phyloP scores from a whole-genome alignment of 352 stramenopile species.

The Elongisporangium anandrum region DNA sequence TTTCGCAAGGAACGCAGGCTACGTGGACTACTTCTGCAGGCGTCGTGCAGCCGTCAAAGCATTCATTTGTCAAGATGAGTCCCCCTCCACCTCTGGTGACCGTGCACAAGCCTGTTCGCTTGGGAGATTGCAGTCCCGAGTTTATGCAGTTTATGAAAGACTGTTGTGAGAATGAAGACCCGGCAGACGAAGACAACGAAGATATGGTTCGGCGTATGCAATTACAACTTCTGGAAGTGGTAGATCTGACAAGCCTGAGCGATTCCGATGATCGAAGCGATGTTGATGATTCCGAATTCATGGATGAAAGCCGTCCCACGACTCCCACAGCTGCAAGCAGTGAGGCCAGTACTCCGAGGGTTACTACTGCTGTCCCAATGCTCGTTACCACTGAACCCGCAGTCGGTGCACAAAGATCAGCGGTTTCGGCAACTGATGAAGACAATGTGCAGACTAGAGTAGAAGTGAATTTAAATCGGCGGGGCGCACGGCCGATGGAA shows the following conservation, averaged over 20 bases:
- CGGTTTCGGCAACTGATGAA: not conserved
- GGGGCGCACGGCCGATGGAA: constrained; percentile 14
- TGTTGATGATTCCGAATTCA: constrained; percentile 11
- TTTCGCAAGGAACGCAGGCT: constrained; percentile 5
- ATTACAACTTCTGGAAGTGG: constrained; percentile 41
- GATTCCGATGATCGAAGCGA: constrained; percentile 39
- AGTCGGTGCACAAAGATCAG: not conserved
- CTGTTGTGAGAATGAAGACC: not conserved
- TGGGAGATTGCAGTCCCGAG: constrained; percentile 34
- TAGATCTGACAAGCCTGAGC: constrained; percentile 59
- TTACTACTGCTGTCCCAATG: not conserved
- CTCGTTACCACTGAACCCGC: not conserved
- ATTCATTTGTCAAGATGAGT: constrained; percentile 4
- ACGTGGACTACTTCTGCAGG: constrained; percentile 1
- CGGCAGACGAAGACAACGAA: constrained; percentile 23
- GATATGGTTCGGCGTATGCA: constrained; percentile 13
- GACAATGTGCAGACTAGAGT: not conserved
- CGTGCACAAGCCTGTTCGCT: constrained; percentile 9
- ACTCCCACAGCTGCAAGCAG: too few relatives aligned
- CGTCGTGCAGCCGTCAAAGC: not conserved
- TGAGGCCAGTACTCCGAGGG: not conserved
- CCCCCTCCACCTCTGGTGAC: not conserved
- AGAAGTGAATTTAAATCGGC: not conserved
- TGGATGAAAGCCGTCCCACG: not conserved
- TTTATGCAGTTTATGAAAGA: constrained; percentile 49